Base-by-base conservation (phyloP, 1,284 basidiomycete species). In the Coniferiporia sulphurascens region DNA sequence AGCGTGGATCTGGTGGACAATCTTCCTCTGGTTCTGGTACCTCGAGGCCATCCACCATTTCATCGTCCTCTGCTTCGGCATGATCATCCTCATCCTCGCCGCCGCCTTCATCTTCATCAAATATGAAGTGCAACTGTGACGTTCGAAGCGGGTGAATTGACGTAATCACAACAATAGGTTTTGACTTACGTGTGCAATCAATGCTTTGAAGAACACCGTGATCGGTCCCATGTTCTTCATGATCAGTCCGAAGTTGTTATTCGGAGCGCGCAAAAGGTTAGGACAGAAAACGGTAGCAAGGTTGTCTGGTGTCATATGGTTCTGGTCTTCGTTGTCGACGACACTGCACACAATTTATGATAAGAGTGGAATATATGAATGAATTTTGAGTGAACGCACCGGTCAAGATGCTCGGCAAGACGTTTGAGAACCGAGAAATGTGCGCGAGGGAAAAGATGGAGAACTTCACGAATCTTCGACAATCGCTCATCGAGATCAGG, bases 251-350 rank as follows among this genome's bases (percentile, higher is more conserved):
- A 90, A 85, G 66, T 90, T 86, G 64, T 88, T 87, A 66, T 84
- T 82, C 13, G 84, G 86, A 1, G 84, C 83, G 36, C 84, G 82
- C 54, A 86, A 70, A 56, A 93, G 72, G 66, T 90, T 91, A 1
- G 89, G 90, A 62, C 88, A 89, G 71, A 92, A 91, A 21, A 92
- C 88, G 51, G 91, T 91, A 0, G 91, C 86, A 3, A 93, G 76
- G 5, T 87, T 86, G 64, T 90, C 86, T 0, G 89, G 84, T 1
- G 87, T 90, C 91, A 93, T 93, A 62, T 93, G 88, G 66, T 93
- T 93, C 52, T 85, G 80, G 60, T 91, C 88, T 68, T 93, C 91
- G 69, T 81, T 90, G 66, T 93, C 91, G 7, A 89, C 90, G 32
- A 93, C 87, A 67, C 89, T 90, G 67, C 2, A 59, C 44, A 36